phyloP scores from a whole-genome alignment of 176 grass and related monocot species.

The Aegilops bicornis region DNA sequence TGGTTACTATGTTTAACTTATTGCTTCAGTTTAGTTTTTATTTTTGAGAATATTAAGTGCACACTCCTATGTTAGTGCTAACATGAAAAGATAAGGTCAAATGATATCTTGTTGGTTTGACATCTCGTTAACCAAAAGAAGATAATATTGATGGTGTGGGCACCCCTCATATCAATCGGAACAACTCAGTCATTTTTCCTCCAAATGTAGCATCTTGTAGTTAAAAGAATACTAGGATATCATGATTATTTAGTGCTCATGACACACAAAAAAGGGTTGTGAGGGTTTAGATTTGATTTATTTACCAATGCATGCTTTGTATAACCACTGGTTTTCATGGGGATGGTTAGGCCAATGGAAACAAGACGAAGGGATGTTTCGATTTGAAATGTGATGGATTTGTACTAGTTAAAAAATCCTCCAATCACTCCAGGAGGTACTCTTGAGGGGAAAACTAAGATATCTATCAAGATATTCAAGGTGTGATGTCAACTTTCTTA shows the following conservation, averaged over 20 bases:
- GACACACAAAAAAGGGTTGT: background rate
- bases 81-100: background rate
- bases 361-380: background rate
- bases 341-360: background rate
- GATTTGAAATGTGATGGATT: slow-evolving; percentile 6
- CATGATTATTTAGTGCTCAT: background rate
- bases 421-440: background rate
- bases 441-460: background rate
- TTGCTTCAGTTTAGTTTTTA: background rate
- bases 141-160: background rate
- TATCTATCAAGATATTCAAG: slow-evolving; percentile 27
- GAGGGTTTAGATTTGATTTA: too few species aligned
- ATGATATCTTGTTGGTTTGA: background rate
- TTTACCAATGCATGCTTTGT: background rate
- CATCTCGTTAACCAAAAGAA: background rate
- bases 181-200: background rate
- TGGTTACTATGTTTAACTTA: background rate
- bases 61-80: background rate
- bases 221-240: background rate
- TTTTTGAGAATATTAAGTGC: background rate
- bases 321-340: background rate
- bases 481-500: background rate
- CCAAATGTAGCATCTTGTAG: background rate
- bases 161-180: background rate
- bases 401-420: background rate